These are phyloP conservation scores for Chalciporus piperatoides DNA, from an alignment of 1,284 basidiomycete species.

Conservation along the genomic window DNA sequence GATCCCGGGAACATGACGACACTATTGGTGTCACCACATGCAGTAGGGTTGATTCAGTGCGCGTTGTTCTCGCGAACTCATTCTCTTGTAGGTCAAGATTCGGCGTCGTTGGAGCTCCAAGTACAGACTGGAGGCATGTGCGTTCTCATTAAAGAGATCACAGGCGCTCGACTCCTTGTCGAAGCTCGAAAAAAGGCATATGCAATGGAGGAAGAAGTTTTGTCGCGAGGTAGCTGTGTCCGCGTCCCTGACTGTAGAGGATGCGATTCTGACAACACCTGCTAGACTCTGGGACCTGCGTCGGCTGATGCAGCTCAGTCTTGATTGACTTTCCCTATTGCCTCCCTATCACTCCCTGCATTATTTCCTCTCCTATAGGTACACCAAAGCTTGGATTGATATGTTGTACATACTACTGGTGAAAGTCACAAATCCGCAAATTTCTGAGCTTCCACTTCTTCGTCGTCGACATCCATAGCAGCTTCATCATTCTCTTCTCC, in stretches of 20 bases:
- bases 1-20: conserved; percentile 8
- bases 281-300: conserved; percentile 21
- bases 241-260: background rate
- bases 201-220: conserved; percentile 42
- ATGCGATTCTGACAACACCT: conserved; percentile 4
- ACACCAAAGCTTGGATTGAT: background rate
- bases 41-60: conserved; percentile 7
- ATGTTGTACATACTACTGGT: no score
- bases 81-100: conserved; percentile 34
- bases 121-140: conserved; percentile 54
- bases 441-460: conserved; percentile 31
- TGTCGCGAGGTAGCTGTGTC: conserved; percentile 38
- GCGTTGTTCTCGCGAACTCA: background rate
- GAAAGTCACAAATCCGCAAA: conserved; percentile 19
- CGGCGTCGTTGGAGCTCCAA: conserved; percentile 44
- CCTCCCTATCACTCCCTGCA: background rate
- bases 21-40: conserved; percentile 18
- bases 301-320: no score
- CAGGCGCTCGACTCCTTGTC: conserved; percentile 33
- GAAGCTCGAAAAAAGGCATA: conserved; percentile 29
- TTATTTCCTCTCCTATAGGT: no score
- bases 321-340: background rate
- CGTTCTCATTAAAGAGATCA: conserved; percentile 44
- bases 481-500: conserved; percentile 44
- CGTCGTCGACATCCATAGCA: conserved; percentile 47